Evolutionary conservation across 331 rosid species (phyloP), one percentile per base, ranked within the genome.

Genomic region (Dryas integrifolia): DNA sequence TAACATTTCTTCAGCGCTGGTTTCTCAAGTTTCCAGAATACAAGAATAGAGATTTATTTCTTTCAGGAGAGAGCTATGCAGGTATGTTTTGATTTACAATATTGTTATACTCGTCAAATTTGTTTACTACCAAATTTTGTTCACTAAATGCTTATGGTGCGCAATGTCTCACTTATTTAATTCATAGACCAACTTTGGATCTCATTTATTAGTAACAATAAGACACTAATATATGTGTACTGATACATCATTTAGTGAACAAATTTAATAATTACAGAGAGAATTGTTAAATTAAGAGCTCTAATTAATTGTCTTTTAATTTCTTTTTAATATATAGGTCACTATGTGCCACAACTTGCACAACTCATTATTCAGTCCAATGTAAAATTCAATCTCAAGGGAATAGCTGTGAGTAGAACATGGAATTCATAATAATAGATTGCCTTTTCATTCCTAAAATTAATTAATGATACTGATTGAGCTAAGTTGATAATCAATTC

Each of bases 261-360:
- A 30, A 30, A 30, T 30, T 30, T 30, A 30, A 30, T 30, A 30
- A 30, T 30, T 30, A 30, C 35, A 30, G 35, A 30, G 35, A 30
- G 2, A 30, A 30, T 30, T 30, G 2, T 30, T 30, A 21, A 21
- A 21, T 21, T 21, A 21, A 21, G 24, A 21, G 24, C 24, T 13
- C 6, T 14, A 30, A 30, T 30, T 30, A 30, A 30, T 30, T 30
- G 35, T 2, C 35, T 30, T 30, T 30, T 21, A 21, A 21, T 21
- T 55, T 55, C 8, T 12, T 63, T 63, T 2, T 8, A 6, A 5
- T 41, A 7, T 7, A 5, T 50, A 83, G 89, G 85, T 18, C 89
- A 82, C 67, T 82, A 80, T 39, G 82, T 72, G 8, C 89, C 89
- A 35, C 87, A 85, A 48, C 87, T 85, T 18, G 85, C 87, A 7